Percentiles rank a stretch among this genome's conserved stretches.
Evolutionary conservation across 805 yeast genomes (phyloP).

Genomic region (Wickerhamomyces alni): DNA sequence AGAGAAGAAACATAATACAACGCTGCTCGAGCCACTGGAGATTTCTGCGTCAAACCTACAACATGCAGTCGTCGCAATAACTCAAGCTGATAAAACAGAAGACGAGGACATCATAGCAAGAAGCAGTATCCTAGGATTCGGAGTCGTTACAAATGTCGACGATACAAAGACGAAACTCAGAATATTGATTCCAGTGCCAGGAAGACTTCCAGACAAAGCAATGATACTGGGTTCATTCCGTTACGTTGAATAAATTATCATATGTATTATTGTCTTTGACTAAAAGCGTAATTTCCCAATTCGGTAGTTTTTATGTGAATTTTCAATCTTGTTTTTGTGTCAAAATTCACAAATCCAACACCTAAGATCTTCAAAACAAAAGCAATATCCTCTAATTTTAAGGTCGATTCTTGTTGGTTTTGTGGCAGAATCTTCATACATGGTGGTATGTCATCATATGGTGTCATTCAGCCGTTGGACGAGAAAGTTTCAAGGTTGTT

Average conservation of each 20-base stretch:
- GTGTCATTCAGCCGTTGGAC: constrained; percentile 2
- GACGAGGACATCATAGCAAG: constrained; percentile 40
- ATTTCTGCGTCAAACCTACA: constrained; percentile 53
- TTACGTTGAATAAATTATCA: constrained; percentile 57
- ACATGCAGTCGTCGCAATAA: constrained; percentile 68
- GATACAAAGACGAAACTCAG: constrained; percentile 65
- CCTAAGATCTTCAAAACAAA: too few species aligned
- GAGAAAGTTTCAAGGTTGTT: constrained; percentile 5
- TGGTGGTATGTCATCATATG: background rate
- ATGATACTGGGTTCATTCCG: constrained; percentile 72
- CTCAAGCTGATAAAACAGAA: constrained; percentile 44
- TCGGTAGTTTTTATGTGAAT: background rate
- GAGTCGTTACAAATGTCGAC: constrained; percentile 51
- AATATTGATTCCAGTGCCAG: constrained; percentile 82
- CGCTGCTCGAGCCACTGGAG: constrained; percentile 29
- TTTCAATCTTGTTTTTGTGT: too few species aligned
- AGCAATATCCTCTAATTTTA: too few species aligned
- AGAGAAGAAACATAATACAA: constrained; percentile 19
- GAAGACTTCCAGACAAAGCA: constrained; percentile 70
- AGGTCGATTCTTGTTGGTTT: too few species aligned
- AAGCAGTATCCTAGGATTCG: constrained; percentile 72
- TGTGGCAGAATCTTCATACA: too few species aligned
- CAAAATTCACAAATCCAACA: too few species aligned
- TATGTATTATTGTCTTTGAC: background rate
- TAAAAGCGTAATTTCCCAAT: background rate